A percentile compares a stretch with the other conserved stretches of the same genome.
Conservation (phyloP, 352 stramenopile genomes). For the Globisporangium nagaii region DNA sequence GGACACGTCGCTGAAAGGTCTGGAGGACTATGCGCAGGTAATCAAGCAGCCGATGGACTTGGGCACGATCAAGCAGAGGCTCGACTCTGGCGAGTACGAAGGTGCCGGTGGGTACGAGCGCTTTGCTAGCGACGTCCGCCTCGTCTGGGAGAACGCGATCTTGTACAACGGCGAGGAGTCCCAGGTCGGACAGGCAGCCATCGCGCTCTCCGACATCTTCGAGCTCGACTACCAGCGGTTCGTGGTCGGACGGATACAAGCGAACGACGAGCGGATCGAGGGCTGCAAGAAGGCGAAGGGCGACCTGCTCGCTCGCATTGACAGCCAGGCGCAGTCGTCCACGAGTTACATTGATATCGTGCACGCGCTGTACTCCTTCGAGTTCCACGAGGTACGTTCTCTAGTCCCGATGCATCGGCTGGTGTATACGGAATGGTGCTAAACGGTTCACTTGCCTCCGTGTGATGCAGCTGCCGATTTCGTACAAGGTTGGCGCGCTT, state of each 20-base stretch:
- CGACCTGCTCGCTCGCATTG: constrained; percentile 15
- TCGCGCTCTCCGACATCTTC: constrained; percentile 75
- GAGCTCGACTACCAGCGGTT: constrained; percentile 80
- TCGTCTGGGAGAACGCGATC: constrained; percentile 82
- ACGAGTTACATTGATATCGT: constrained; percentile 52
- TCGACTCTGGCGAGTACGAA: constrained; percentile 77
- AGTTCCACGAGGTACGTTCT: constrained; percentile 52
- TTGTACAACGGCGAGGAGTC: constrained; percentile 79
- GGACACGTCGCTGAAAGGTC: constrained; percentile 62
- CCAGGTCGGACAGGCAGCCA: constrained; percentile 56
- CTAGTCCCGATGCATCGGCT: not conserved
- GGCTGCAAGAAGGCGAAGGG: constrained; percentile 37
- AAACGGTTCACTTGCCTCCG: too few species aligned
- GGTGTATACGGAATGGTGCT: too few species aligned
- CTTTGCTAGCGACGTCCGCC: constrained; percentile 72
- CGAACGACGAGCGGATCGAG: constrained; percentile 55
- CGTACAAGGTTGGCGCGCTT: constrained; percentile 56
- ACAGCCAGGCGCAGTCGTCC: constrained; percentile 22
- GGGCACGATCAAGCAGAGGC: constrained; percentile 76
- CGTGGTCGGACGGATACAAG: constrained; percentile 47
- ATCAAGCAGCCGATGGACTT: constrained; percentile 91
- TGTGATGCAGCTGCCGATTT: constrained; percentile 34
- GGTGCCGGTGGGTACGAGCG: constrained; percentile 39
- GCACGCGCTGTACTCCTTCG: constrained; percentile 59
- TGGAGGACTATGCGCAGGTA: constrained; percentile 84